phyloP scores from a whole-genome alignment of 2,329 filamentous ascomycete species.

The Colletotrichum australisinense region DNA sequence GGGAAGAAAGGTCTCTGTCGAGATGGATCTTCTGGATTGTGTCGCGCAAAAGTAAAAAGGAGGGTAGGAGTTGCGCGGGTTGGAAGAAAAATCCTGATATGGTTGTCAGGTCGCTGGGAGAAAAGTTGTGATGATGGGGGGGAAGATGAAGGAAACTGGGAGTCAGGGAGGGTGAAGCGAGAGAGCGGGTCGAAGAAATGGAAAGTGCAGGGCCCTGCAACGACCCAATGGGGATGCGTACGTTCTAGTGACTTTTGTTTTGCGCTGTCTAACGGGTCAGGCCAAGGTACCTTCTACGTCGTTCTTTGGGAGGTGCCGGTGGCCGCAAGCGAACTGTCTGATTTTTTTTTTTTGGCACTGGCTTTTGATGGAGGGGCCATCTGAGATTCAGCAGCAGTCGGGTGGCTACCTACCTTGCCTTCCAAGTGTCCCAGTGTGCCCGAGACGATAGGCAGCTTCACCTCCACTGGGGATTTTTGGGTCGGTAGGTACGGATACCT shows the following conservation, averaged over 20 bases:
- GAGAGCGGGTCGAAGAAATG: slow-evolving; percentile 35
- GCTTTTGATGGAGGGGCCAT: not conserved
- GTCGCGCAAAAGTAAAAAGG: slow-evolving; percentile 11
- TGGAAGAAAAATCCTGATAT: slow-evolving; percentile 3
- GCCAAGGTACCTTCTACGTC: slow-evolving; percentile 9
- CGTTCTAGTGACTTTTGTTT: slow-evolving; percentile 22
- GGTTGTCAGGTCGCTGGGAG: slow-evolving; percentile 16
- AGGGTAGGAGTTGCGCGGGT: slow-evolving; percentile 14
- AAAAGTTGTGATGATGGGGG: slow-evolving; percentile 36
- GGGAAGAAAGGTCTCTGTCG: slow-evolving; percentile 11
- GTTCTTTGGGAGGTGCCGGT: not conserved
- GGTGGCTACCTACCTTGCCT: not conserved
- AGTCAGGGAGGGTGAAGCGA: slow-evolving; percentile 28
- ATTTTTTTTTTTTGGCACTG: not conserved
- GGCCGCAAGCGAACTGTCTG: slow-evolving; percentile 10
- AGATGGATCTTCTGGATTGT: slow-evolving; percentile 5
- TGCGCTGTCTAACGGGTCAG: not conserved
- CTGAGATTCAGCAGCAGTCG: not conserved
- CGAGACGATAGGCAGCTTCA: not conserved
- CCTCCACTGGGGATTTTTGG: not conserved
- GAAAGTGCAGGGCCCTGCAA: slow-evolving; percentile 29
- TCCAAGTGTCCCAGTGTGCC: not conserved
- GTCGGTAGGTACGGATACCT: not conserved
- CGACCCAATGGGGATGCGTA: slow-evolving; percentile 9
- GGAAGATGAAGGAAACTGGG: slow-evolving; percentile 24